phyloP scores from a whole-genome alignment of 2,329 filamentous ascomycete species.

The Trichophyton verrucosum region DNA sequence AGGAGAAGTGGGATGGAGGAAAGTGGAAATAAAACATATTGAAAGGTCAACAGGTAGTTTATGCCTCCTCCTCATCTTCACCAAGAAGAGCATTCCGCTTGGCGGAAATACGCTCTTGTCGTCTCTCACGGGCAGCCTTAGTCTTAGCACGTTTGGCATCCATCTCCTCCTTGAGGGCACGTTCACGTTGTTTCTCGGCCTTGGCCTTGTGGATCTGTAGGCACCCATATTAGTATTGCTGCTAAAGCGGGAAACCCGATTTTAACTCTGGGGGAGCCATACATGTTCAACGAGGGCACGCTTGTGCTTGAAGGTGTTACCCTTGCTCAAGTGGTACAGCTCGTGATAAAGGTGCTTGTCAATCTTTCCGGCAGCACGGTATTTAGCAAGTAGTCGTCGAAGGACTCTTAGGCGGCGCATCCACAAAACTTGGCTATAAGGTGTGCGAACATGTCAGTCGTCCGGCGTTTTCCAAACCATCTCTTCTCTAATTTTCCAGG shows the following conservation, averaged over 20 bases:
- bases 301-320: constrained; percentile 99
- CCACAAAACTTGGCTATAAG: constrained; percentile 82
- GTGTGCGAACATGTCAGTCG: constrained; percentile 7
- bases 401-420: constrained; percentile 99
- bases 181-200: constrained; percentile 97
- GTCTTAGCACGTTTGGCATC: constrained; percentile 99
- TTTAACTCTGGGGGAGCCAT: constrained; percentile 35
- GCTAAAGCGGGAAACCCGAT: not conserved
- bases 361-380: constrained; percentile 99
- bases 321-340: constrained; percentile 99
- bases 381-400: constrained; percentile 97
- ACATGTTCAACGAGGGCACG: constrained; percentile 99
- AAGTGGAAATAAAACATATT: constrained; percentile 8
- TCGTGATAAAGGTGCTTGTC: constrained; percentile 99
- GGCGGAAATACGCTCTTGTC: constrained; percentile 76
- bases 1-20: constrained; percentile 7
- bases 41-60: constrained; percentile 11
- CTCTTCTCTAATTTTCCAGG: not conserved
- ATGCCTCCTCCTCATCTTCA: constrained; percentile 37
- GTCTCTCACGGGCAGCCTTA: constrained; percentile 99
- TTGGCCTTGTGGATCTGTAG: constrained; percentile 97
- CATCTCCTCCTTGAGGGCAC: constrained; percentile 97
- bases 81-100: constrained; percentile 81
- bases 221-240: constrained; percentile 4
- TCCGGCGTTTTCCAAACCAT: not conserved